Base-by-base conservation (phyloP, 352 stramenopile species). In the Peronospora farinosa region DNA sequence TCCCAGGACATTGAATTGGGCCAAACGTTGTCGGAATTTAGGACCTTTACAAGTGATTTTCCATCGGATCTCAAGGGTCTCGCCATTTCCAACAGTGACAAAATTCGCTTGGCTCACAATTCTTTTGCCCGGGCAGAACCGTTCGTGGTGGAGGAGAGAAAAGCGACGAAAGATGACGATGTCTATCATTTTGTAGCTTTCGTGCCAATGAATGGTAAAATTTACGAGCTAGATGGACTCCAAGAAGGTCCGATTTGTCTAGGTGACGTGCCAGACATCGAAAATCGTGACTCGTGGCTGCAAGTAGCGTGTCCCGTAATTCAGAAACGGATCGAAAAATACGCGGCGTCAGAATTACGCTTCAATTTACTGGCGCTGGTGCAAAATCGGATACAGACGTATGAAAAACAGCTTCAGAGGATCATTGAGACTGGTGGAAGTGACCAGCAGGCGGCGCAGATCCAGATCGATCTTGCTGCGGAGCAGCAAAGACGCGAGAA, bases 101-200 rank as follows among this genome's bases (percentile, higher is more conserved):
- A 70, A 55, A 95, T 95, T 52, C 84, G 84, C 7, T 43, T 84
- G 2, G 76, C 84, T 25, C 84, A 95, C 58, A 95, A 95, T 59
- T 84, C 75, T 12, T 95, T 93, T 56, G 61, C 80, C 23, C 64
- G 80, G 4, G 65, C 82, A 4, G 84, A 95, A 53, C 79, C 78
- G 3, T 95, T 95, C 30, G 72, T 94, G 5, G 63, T 88, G 32
- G 77, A 91, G 15, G 72, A 88, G 51, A 57, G 74, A 31, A 86
- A 84, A 40, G 71, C 66, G 21, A 88, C 83, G 21, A 59, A 62
- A n/a, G 74, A 95, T 43, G 89, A 98, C 55, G 92, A 98, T 41
- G 94, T 97, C 15, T 98, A 97, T 68, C 96, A 98, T 65, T 98
- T 98, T 73, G 82, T 98, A n/a, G 92, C 95, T 12, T 98, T 97